Evolutionary conservation across 495 filamentous ascomycete species (phyloP).

Genomic region (Patellaria atrata): DNA sequence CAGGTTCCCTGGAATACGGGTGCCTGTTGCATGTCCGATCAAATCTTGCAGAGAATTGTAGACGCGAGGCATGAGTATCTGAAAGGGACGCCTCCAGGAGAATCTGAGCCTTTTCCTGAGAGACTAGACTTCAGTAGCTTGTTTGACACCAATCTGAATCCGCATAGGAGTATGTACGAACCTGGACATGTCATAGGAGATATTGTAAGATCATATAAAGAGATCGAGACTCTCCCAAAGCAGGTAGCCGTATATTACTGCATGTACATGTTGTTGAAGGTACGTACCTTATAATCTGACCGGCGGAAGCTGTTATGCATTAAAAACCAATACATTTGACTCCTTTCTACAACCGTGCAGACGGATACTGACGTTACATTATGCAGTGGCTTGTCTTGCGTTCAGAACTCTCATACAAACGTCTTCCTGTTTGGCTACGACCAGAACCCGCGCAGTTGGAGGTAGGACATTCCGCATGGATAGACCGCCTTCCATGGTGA

Average conservation of each 20-base stretch:
- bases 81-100: not conserved
- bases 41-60: constrained; percentile 11
- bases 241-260: constrained; percentile 10
- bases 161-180: constrained; percentile 9
- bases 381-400: constrained; percentile 6
- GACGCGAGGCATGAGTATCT: constrained; percentile 6
- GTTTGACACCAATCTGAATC: constrained; percentile 7
- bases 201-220: constrained; percentile 10
- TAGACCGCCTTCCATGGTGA: constrained; percentile 8
- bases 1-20: constrained; percentile 7
- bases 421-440: constrained; percentile 10
- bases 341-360: too few species aligned
- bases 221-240: constrained; percentile 13
- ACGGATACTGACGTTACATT: not conserved
- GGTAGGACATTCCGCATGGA: constrained; percentile 8
- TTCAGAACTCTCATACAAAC: constrained; percentile 4
- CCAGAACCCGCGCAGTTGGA: constrained; percentile 4
- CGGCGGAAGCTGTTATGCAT: too few species aligned
- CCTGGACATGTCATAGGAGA: constrained; percentile 7
- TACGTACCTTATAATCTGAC: not conserved
- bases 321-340: too few species aligned
- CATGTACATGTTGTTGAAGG: constrained; percentile 10
- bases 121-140: constrained; percentile 6
- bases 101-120: constrained; percentile 3
- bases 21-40: constrained; percentile 7